Evolutionary conservation across 306 rosid species (phyloP).

Genomic region (Astragalus glycyphyllos): DNA sequence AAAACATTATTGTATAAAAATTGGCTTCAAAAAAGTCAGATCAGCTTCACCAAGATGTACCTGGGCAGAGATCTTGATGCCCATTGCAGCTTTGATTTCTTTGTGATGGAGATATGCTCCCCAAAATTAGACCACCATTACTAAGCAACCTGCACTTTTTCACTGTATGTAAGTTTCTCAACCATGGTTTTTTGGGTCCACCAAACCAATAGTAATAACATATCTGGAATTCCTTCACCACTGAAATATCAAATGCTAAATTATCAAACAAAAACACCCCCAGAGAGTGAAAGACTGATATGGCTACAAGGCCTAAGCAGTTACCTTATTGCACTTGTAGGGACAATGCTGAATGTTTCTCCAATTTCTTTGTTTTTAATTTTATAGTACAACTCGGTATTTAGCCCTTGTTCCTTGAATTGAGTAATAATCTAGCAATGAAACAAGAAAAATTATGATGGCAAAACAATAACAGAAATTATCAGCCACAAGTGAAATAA

Average conservation of each 20-base stretch:
- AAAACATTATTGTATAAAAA: conserved; percentile 19
- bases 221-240: conserved; percentile 91
- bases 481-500: neutral
- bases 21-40: conserved; percentile 23
- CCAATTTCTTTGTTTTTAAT: conserved; percentile 92
- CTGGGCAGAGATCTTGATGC: conserved; percentile 95
- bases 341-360: conserved; percentile 87
- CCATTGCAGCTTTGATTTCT: conserved; percentile 98
- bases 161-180: conserved; percentile 81
- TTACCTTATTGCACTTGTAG: conserved; percentile 93
- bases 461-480: conserved; percentile 28
- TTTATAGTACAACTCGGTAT: conserved; percentile 75
- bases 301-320: conserved; percentile 7
- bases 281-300: neutral
- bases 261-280: conserved; percentile 35
- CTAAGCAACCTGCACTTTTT: conserved; percentile 75
- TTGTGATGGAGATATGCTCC: conserved; percentile 92
- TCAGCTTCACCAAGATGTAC: conserved; percentile 52
- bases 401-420: conserved; percentile 84
- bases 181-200: conserved; percentile 88
- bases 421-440: conserved; percentile 67
- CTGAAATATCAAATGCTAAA: conserved; percentile 52
- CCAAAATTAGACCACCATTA: conserved; percentile 58
- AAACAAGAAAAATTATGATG: conserved; percentile 37
- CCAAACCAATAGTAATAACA: conserved; percentile 72